Evolutionary conservation across 352 stramenopile species (phyloP), one percentile per base, ranked within the genome.

Genomic region (Globisporangium recalcitrans): DNA sequence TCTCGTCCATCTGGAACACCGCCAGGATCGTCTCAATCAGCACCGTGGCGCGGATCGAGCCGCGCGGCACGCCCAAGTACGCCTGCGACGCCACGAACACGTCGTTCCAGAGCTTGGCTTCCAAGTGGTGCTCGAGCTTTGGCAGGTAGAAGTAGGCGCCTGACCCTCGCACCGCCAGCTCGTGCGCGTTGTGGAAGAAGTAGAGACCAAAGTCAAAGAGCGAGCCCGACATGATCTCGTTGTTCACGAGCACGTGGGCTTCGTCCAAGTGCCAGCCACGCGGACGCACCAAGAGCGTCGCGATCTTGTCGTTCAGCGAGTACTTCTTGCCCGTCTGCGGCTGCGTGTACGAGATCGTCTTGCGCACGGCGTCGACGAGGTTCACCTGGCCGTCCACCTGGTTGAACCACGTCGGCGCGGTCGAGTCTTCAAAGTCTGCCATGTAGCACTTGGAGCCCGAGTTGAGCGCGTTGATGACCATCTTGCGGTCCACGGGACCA

Each of bases 391-490:
- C 93, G 65, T 98, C 91, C 19, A 97, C 85, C 64, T 97, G 76
- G 67, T 98, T 98, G 27, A 77, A 87, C 92, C 92, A 98, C 19
- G 94, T 98, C 29, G 95, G 95, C 53, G 87, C 85, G 6, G 87
- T 97, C 58, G 89, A 98, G 76, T 95, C 87, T 77, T 98, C 95
- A 73, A 98, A 98, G 72, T 98, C 95, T 26, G 95, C 95, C 95
- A 98, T 98, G 83, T 98, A 98, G 68, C 80, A 92, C 79, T 91
- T 95, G 52, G 93, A 87, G 58, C 94, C 94, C 63, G 81, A 96
- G 78, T 98, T 98, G 60, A 98, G 78, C 11, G 91, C 95, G 73
- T 98, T 98, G 66, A 98, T 98, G 7, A 98, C 90, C 95, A 98
- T 98, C 82, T 98, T 98, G 34, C 95, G 87, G 79, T 98, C 90